Evolutionary conservation across 73 alveolate species (phyloP).

Genomic region (Chromera velia): DNA sequence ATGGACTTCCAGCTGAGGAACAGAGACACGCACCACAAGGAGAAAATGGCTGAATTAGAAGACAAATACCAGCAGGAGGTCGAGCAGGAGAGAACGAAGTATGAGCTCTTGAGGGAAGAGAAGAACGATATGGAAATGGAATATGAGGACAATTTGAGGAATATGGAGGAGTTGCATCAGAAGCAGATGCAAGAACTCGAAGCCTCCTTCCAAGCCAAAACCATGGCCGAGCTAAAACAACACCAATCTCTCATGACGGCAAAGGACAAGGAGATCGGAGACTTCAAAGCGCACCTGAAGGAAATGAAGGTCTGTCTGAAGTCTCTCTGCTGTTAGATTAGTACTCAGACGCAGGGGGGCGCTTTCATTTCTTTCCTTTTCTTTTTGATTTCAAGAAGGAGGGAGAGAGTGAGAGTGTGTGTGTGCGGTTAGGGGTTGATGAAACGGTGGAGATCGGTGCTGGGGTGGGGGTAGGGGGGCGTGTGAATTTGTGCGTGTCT

Average conservation of each 20-base stretch:
- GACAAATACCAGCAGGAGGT: constrained; percentile 36
- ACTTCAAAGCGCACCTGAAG: no score
- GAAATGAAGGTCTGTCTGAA: no score
- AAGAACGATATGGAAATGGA: constrained; percentile 63
- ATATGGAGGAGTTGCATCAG: constrained; percentile 49
- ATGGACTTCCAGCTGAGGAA: constrained; percentile 56
- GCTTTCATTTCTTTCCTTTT: no score
- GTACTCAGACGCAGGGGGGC: no score
- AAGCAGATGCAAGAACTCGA: constrained; percentile 42
- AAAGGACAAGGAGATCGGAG: not conserved
- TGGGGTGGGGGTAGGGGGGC: no score
- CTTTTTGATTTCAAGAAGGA: no score
- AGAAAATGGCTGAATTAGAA: constrained; percentile 56
- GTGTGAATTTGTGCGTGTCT: no score
- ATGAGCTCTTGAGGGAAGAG: constrained; percentile 58
- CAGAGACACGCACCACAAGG: constrained; percentile 45
- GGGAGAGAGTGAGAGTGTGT: no score
- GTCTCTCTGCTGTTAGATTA: no score
- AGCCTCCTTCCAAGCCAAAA: constrained; percentile 32
- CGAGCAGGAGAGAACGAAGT: constrained; percentile 47
- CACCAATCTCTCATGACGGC: not conserved
- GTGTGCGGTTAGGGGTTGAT: no score
- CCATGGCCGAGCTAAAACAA: constrained; percentile 16
- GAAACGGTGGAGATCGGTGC: no score
- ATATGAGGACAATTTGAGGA: constrained; percentile 57